Evolutionary conservation across 148 eudicot species (phyloP), one percentile per base, ranked within the genome.

Genomic region (Gaultheria prostrata): DNA sequence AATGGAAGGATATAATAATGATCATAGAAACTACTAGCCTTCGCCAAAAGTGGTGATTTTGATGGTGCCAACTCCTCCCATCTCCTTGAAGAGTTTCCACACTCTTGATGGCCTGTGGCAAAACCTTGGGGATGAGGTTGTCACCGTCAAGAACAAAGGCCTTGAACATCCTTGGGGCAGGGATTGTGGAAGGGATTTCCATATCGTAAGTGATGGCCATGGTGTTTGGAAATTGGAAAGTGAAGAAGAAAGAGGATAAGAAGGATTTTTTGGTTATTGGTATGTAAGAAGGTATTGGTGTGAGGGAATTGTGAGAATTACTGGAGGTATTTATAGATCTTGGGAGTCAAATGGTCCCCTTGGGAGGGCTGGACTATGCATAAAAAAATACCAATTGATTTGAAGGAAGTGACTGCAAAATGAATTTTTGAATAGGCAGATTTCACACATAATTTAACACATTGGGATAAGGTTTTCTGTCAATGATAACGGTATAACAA

Each of bases 51-150:
- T 57, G 65, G n/a, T 21, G 26, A 57, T n/a, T 26, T 57, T 21
- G 65, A 18, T 80, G 70, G 72, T 78, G 65, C 70, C 78, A 32
- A 12, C 67, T n/a, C 82, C 85, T 85, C 76, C 76, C 85, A 2
- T 35, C 86, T 15, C 89, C 89, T 49, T 87, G 80, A 5, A 85
- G 77, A 61, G 71, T 80, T 48, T 86, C 84, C 17, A 76, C 69
- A 20, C 71, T 70, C 84, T 87, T 85, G 80, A 87, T 67, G 17
- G 84, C 89, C 6, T 83, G 79, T 0, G 86, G 89, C 33, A 87
- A 18, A 17, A 85, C 59, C 82, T 87, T 79, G 20, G 87, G 89
- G 71, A 87, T 46, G 61, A 87, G 85, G 84, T 54, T 87, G 78
- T 85, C 86, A 11, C 53, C 71, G 20, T 87, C 86, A 28, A 87